These are phyloP conservation scores for Setaria italica DNA, from an alignment of 202 grass and related monocot species.

Conservation along the genomic window DNA sequence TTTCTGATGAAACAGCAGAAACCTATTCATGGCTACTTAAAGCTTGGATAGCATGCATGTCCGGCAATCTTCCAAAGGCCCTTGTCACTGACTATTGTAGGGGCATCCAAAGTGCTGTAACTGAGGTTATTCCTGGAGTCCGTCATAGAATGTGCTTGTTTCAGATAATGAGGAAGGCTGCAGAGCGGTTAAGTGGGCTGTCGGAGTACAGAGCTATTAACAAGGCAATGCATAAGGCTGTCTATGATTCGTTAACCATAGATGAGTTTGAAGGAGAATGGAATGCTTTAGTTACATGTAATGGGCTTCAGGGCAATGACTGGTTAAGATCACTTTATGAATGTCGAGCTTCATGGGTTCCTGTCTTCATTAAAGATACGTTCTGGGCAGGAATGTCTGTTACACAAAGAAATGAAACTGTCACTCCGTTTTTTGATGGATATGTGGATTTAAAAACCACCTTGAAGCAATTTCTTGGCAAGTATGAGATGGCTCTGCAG, in stretches of 20 bases:
- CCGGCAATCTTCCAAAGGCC: conserved; percentile 79
- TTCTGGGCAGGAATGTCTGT: conserved; percentile 98
- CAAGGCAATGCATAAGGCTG: conserved; percentile 87
- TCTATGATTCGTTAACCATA: conserved; percentile 81
- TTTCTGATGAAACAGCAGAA: conserved; percentile 87
- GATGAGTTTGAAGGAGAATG: conserved; percentile 91
- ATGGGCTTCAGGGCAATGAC: conserved; percentile 78
- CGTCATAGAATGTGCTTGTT: conserved; percentile 85
- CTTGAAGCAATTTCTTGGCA: conserved; percentile 90
- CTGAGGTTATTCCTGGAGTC: conserved; percentile 82
- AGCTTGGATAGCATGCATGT: conserved; percentile 95
- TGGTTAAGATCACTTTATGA: conserved; percentile 87
- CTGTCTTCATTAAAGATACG: conserved; percentile 86
- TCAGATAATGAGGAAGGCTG: conserved; percentile 87
- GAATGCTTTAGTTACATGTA: conserved; percentile 72
- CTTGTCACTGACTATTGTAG: conserved; percentile 85
- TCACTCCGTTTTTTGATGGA: conserved; percentile 86
- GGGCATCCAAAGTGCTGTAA: conserved; percentile 77
- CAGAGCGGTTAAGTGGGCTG: conserved; percentile 71
- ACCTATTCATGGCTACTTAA: conserved; percentile 93
- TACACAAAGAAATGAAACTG: conserved; percentile 74
- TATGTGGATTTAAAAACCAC: conserved; percentile 85
- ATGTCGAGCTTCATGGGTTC: conserved; percentile 80
- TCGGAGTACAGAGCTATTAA: conserved; percentile 81
- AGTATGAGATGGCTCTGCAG: conserved; percentile 89